Base-by-base conservation (phyloP, 2,329 filamentous ascomycete species). In the Exophiala viscosa region DNA sequence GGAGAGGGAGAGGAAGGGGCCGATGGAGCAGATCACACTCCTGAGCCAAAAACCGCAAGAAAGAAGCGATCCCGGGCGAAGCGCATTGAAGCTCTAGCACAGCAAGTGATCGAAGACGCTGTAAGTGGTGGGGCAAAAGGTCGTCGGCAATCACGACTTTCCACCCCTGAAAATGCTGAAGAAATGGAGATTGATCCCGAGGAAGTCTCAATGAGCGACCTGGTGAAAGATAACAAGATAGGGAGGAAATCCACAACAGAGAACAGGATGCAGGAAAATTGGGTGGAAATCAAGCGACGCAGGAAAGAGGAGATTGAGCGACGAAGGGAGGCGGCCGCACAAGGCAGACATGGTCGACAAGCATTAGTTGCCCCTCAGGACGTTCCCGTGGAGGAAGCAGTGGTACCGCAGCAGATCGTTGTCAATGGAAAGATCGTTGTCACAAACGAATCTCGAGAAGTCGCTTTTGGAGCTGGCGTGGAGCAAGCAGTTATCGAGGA, bases 241-340 rank as follows among this genome's bases (percentile, higher is more conserved):
- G 82, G 82, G 41, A 80, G 76, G 58, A 75, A 76, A 35, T 85
- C 82, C 0, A 56, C 74, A 76, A 53, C 74, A 76, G 82, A 84
- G 60, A 76, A 72, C 48, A 75, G 79, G 57, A 73, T 86, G 68
- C 76, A 77, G 49, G 76, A 84, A 50, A 77, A 85, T 59, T 75
- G 77, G 71, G 74, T 70, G 2, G 80, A 82, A 52, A 73, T 79
- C 31, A 73, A 71, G 52, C 65, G 65, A 50, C 74, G 71, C 52
- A 65, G 70, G 52, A 67, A 67, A 49, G 67, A 68, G 42, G 67
- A 71, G 48, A 65, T 69, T 34, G 39, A 66, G 41, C 47, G 58
- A 20, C 57, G 64, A n/a, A 66, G 67, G 44, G 61, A 67, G 48
- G 65, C 63, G 35, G 57, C 58, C 28, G 55, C 60, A 15, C 57